Evolutionary conservation across 306 rosid genomes (phyloP).

Genomic region (Sophora flavescens): DNA sequence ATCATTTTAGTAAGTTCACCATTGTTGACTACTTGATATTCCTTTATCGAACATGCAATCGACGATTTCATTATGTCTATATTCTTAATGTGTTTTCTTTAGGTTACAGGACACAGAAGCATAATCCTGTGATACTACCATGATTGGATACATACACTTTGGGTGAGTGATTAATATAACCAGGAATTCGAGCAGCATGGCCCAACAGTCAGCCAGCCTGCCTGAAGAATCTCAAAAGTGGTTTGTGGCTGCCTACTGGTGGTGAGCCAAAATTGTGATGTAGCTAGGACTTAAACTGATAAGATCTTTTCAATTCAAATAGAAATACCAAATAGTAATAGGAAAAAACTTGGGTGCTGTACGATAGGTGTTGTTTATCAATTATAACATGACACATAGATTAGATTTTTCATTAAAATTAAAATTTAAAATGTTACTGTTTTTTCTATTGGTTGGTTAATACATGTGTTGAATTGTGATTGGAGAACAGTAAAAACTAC

Average conservation of each 20-base stretch:
- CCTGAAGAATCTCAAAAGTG: slow-evolving; percentile 22
- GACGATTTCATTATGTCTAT: not conserved
- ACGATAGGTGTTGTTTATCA: too few relatives aligned
- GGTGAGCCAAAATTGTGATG: slow-evolving; percentile 32
- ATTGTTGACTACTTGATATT: slow-evolving; percentile 37
- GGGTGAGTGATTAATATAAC: slow-evolving; percentile 24
- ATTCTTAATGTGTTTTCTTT: slow-evolving; percentile 15
- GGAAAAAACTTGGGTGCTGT: too few relatives aligned
- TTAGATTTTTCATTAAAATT: too few relatives aligned
- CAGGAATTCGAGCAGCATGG: slow-evolving; percentile 12
- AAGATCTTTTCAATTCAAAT: slow-evolving; percentile 5
- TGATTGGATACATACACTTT: slow-evolving; percentile 24
- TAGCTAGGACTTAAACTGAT: slow-evolving; percentile 20
- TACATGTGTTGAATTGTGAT: too few relatives aligned
- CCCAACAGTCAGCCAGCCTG: slow-evolving; percentile 19
- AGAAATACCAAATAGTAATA: slow-evolving; percentile 32
- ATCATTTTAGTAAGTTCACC: slow-evolving; percentile 44
- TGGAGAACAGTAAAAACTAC: too few relatives aligned
- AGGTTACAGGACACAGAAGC: slow-evolving; percentile 35
- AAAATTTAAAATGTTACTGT: too few relatives aligned
- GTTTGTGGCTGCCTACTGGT: slow-evolving; percentile 25
- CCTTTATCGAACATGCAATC: slow-evolving; percentile 20
- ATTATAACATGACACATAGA: too few relatives aligned
- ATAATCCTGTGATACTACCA: slow-evolving; percentile 31
- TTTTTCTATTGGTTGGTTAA: too few relatives aligned